These are phyloP conservation scores for Triticum dicoccoides DNA, from an alignment of 176 grass and related monocot species.

Conservation along the genomic window DNA sequence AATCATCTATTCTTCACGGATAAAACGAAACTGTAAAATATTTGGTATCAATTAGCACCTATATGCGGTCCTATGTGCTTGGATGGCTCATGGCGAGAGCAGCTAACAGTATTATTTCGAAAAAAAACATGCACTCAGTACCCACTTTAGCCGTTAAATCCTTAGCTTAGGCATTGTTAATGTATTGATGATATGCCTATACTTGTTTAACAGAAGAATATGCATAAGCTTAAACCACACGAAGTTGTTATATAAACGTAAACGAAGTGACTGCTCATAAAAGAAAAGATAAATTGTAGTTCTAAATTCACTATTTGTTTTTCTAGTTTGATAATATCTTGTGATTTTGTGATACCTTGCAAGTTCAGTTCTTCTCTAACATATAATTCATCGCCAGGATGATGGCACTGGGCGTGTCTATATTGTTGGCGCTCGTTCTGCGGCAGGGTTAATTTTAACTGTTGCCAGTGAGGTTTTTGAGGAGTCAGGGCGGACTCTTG, in stretches of 20 bases:
- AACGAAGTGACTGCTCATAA: background rate
- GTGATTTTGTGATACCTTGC: background rate
- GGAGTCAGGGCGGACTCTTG: constrained; percentile 88
- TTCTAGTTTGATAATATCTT: background rate
- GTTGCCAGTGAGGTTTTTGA: constrained; percentile 98
- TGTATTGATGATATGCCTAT: background rate
- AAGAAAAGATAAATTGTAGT: background rate
- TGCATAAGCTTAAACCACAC: background rate
- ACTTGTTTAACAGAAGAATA: background rate
- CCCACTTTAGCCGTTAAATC: background rate
- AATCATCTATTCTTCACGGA: background rate
- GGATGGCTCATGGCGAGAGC: background rate
- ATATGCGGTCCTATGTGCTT: background rate
- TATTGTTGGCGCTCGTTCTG: constrained; percentile 81
- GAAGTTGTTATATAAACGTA: background rate
- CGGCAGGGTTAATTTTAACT: constrained; percentile 78
- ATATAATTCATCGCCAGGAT: constrained; percentile 55
- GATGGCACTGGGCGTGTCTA: constrained; percentile 86
- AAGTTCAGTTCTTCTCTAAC: constrained; percentile 20
- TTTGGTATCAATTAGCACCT: background rate
- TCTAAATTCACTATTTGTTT: background rate
- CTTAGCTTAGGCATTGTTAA: constrained; percentile 8
- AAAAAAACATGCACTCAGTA: background rate
- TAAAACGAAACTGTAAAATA: background rate
- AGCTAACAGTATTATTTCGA: background rate